A percentile compares a stretch with the other conserved stretches of the same genome.
Evolutionary conservation across 768 basidiomycete genomes (phyloP).

Genomic region (Tylopilus felleus): DNA sequence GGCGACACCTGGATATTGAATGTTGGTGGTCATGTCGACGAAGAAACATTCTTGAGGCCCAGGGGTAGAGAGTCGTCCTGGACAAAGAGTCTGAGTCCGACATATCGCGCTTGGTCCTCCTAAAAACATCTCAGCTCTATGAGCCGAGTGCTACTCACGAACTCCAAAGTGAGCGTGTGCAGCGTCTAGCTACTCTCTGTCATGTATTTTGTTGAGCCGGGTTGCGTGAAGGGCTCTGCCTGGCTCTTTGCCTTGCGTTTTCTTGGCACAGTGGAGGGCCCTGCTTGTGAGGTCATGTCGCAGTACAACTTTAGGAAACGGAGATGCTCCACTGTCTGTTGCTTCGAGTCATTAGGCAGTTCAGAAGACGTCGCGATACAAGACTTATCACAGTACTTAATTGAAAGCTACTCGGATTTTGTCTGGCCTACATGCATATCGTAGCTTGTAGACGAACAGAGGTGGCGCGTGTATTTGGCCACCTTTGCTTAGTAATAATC

Average conservation of each 20-base stretch:
- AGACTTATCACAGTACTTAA: no score
- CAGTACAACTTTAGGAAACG: background rate
- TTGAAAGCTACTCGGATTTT: no score
- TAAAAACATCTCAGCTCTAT: conserved; percentile 29
- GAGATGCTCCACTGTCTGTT: no score
- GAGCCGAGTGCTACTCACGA: conserved; percentile 37
- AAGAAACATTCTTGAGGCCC: conserved; percentile 91
- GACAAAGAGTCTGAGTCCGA: background rate
- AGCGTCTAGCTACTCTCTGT: conserved; percentile 50
- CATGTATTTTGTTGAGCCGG: no score
- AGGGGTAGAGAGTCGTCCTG: background rate
- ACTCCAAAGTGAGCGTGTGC: conserved; percentile 46
- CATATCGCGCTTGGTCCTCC: conserved; percentile 75
- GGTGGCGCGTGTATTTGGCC: no score
- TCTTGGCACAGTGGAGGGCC: conserved; percentile 18
- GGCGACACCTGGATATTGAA: conserved; percentile 67
- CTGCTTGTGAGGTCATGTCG: conserved; percentile 19
- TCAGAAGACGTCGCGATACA: no score
- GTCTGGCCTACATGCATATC: no score
- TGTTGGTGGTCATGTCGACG: conserved; percentile 82
- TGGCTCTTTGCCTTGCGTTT: no score
- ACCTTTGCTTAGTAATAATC: no score
- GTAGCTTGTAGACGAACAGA: no score
- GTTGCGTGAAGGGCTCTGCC: conserved; percentile 11
- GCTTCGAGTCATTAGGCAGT: no score